Evolutionary conservation across 2,329 filamentous ascomycete species (phyloP).

Genomic region (Xylariaceae sp.): DNA sequence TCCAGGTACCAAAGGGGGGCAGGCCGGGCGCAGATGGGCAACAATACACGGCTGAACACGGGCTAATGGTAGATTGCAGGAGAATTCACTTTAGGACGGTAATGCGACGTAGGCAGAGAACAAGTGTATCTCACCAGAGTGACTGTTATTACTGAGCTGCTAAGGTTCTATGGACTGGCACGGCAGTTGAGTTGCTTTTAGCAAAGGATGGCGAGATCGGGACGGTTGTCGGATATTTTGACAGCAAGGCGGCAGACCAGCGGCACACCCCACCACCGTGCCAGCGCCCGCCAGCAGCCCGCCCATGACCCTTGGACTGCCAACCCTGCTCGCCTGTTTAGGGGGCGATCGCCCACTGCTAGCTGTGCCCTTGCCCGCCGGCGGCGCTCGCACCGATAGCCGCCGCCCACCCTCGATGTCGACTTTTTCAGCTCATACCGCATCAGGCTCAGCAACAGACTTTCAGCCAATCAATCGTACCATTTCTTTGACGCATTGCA

Average conservation of each 20-base stretch:
- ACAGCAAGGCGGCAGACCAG: neutral
- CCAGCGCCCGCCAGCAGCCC: no score
- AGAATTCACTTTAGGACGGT: neutral
- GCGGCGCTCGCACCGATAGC: no score
- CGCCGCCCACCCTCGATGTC: no score
- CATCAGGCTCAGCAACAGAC: no score
- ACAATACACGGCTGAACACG: neutral
- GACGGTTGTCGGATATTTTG: neutral
- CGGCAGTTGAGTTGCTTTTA: constrained; percentile 36
- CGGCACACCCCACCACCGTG: neutral
- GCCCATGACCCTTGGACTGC: no score
- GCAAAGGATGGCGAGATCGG: constrained; percentile 40
- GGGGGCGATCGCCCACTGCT: no score
- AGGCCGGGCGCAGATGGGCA: neutral
- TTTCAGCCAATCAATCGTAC: no score
- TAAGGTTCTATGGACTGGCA: constrained; percentile 29
- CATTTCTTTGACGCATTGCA: no score
- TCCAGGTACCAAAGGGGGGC: neutral
- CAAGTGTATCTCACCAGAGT: constrained; percentile 7
- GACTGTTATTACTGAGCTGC: constrained; percentile 23
- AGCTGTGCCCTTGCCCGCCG: no score
- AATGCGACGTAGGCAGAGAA: neutral
- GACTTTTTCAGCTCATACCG: no score
- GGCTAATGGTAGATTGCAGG: neutral
- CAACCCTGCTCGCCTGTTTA: no score